Conservation (phyloP, 495 filamentous ascomycete species). For the Endocarpon pusillum region DNA sequence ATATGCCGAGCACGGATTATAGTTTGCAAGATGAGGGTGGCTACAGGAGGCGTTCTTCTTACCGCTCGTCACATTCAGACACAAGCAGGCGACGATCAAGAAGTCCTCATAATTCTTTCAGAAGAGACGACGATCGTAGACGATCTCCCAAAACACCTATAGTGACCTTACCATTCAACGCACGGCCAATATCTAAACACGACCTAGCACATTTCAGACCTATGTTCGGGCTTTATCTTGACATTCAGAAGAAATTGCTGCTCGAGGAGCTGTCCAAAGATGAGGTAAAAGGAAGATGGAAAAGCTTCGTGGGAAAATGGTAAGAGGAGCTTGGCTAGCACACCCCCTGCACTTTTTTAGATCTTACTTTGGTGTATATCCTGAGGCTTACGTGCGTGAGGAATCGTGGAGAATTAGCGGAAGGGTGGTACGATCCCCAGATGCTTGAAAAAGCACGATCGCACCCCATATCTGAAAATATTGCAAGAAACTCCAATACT, state of each 20-base stretch:
- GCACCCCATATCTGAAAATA: conserved; percentile 4
- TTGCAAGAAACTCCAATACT: background rate
- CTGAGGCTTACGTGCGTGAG: conserved; percentile 32
- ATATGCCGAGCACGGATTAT: no score
- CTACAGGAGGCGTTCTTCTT: no score
- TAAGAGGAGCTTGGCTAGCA: conserved; percentile 19
- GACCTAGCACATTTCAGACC: conserved; percentile 46
- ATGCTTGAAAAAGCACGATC: conserved; percentile 35
- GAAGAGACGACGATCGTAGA: no score
- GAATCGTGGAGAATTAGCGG: conserved; percentile 82
- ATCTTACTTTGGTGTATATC: background rate
- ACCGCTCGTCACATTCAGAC: no score
- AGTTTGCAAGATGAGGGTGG: no score
- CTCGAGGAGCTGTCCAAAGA: conserved; percentile 46
- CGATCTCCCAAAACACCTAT: no score
- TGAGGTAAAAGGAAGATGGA: conserved; percentile 74
- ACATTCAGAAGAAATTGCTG: conserved; percentile 64
- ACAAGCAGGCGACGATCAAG: no score
- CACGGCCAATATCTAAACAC: conserved; percentile 43
- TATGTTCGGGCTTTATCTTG: conserved; percentile 73
- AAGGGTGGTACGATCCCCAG: conserved; percentile 82
- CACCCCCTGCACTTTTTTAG: background rate
- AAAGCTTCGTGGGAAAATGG: conserved; percentile 85
- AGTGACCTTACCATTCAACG: conserved; percentile 57
- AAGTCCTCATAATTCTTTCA: no score